These are phyloP conservation scores for Eudorina sp. DNA, from an alignment of 139 green algal genomes.

Conservation along the genomic window DNA sequence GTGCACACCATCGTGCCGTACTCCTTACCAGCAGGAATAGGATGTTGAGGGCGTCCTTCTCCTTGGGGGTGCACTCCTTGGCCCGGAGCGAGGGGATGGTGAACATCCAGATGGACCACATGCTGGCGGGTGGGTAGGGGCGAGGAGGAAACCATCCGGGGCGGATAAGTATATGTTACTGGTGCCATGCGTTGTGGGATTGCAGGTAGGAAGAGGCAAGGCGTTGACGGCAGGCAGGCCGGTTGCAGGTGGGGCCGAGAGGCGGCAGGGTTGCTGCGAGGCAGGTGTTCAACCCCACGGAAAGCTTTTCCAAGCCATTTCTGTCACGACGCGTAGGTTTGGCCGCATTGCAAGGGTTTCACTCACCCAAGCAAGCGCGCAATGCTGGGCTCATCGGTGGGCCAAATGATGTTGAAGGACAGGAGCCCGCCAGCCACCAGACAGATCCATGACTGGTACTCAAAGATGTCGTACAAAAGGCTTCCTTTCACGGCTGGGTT, in stretches of 20 bases:
- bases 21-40: conserved; percentile 84
- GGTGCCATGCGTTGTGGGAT: no score
- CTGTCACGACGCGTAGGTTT: no score
- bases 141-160: no score
- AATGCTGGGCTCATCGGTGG: conserved; percentile 94
- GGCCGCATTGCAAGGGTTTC: no score
- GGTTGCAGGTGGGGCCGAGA: no score
- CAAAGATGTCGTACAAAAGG: conserved; percentile 85
- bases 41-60: conserved; percentile 98
- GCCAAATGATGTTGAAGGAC: conserved; percentile 96
- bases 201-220: no score
- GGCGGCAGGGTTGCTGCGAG: no score
- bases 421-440: conserved; percentile 86
- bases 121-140: conserved; percentile 71
- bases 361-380: conserved; percentile 91
- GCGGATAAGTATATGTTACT: no score
- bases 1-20: no score
- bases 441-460: conserved; percentile 86
- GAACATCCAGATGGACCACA: conserved; percentile 99
- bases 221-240: no score
- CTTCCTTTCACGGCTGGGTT: conserved; percentile 93
- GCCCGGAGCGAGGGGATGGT: conserved; percentile 93
- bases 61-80: conserved; percentile 87
- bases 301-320: no score
- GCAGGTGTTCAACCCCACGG: no score